phyloP scores from a whole-genome alignment of 73 alveolate species.

The Stentor coeruleus region DNA sequence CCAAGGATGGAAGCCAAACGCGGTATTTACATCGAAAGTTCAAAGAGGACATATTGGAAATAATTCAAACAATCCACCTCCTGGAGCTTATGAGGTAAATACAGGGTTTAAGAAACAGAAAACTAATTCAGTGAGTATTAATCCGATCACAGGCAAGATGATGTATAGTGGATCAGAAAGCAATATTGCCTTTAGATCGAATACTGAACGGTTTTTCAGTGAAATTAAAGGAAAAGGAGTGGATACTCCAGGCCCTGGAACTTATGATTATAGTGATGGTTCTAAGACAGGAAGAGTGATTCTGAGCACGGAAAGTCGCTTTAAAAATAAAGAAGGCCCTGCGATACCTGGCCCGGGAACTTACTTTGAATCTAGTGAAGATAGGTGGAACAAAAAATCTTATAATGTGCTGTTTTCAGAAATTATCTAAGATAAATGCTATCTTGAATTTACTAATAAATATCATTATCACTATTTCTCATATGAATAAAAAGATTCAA shows the following conservation, averaged over 20 bases:
- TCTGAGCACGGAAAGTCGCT: slow-evolving; percentile 26
- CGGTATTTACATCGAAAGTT: slow-evolving; percentile 22
- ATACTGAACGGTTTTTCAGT: slow-evolving; percentile 35
- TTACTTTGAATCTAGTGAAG: slow-evolving; percentile 26
- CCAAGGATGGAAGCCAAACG: background rate
- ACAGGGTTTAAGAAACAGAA: slow-evolving; percentile 36
- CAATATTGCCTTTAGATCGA: slow-evolving; percentile 31
- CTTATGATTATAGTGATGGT: slow-evolving; percentile 22
- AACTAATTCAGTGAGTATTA: slow-evolving; percentile 41
- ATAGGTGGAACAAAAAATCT: slow-evolving; percentile 32
- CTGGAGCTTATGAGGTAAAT: slow-evolving; percentile 60
- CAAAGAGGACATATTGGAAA: background rate
- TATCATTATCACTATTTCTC: too few relatives aligned
- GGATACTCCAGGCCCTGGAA: slow-evolving; percentile 41
- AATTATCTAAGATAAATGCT: too few relatives aligned
- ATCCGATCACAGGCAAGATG: slow-evolving; percentile 28
- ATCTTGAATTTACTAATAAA: too few relatives aligned
- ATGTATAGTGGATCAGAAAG: background rate
- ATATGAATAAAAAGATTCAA: too few relatives aligned
- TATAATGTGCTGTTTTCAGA: slow-evolving; percentile 40
- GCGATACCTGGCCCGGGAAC: slow-evolving; percentile 52
- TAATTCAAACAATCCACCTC: slow-evolving; percentile 54
- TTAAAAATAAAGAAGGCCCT: slow-evolving; percentile 23
- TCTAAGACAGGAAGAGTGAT: background rate
- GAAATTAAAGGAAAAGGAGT: slow-evolving; percentile 17